A percentile compares a stretch with the other conserved stretches of the same genome.
Conservation (phyloP, 2,329 filamentous ascomycete genomes). For the Lachnellula suecica region DNA sequence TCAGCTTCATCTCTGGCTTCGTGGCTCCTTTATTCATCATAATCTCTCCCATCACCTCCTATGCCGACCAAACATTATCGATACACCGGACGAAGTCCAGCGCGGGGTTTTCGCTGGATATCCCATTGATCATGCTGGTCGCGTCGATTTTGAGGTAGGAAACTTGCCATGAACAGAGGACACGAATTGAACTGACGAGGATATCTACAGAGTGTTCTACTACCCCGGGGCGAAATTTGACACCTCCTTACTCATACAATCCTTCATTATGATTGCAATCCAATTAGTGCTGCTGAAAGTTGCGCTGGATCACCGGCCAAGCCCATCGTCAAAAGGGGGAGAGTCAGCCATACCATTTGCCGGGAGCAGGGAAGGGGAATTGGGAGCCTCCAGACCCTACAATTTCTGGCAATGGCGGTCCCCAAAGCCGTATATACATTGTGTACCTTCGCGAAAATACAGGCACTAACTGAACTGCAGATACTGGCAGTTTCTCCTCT, state of each 20-base stretch:
- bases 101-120: constrained; percentile 69
- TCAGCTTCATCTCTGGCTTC: constrained; percentile 47
- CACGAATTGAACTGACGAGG: constrained; percentile 10
- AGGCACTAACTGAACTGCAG: constrained; percentile 35
- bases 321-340: constrained; percentile 58
- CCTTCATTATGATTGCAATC: constrained; percentile 63
- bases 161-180: not conserved
- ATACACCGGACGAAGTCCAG: constrained; percentile 66
- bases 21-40: constrained; percentile 64
- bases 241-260: constrained; percentile 60
- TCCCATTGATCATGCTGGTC: constrained; percentile 71
- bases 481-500: constrained; percentile 77
- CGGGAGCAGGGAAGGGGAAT: constrained; percentile 32
- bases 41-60: constrained; percentile 62
- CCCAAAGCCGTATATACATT: constrained; percentile 54
- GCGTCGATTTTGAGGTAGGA: constrained; percentile 62
- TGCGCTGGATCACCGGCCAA: constrained; percentile 65
- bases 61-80: constrained; percentile 63
- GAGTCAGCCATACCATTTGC: constrained; percentile 63
- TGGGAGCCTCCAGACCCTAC: constrained; percentile 59
- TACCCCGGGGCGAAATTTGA: constrained; percentile 68
- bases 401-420: constrained; percentile 83
- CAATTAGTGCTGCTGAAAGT: constrained; percentile 65
- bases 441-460: not conserved
- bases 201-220: constrained; percentile 59